A percentile compares a stretch with the other conserved stretches of the same genome.
Evolutionary conservation across 768 basidiomycete species (phyloP).

Genomic region (Tricholoma matsutake): DNA sequence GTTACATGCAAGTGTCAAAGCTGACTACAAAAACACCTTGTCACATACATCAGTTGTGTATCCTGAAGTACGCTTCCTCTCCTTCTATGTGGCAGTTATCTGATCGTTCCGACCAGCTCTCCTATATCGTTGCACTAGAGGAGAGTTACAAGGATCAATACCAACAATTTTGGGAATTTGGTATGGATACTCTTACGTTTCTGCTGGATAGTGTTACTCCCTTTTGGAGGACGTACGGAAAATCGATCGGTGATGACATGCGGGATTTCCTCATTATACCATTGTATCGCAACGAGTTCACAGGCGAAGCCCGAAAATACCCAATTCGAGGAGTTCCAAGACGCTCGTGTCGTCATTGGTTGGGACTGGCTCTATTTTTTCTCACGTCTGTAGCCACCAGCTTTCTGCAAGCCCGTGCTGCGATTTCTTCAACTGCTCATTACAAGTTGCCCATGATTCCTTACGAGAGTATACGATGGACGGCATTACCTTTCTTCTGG

Average conservation of each 20-base stretch:
- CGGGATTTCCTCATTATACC: slow-evolving; percentile 81
- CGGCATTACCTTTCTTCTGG: slow-evolving; percentile 61
- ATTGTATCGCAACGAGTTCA: slow-evolving; percentile 81
- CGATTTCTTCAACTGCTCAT: slow-evolving; percentile 49
- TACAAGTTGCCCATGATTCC: slow-evolving; percentile 57
- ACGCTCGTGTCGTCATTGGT: slow-evolving; percentile 69
- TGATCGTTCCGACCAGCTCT: slow-evolving; percentile 44
- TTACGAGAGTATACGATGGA: slow-evolving; percentile 61
- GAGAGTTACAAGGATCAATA: slow-evolving; percentile 80
- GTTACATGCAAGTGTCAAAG: slow-evolving; percentile 55
- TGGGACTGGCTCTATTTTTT: slow-evolving; percentile 54
- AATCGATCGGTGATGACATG: slow-evolving; percentile 76
- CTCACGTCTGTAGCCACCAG: slow-evolving; percentile 44
- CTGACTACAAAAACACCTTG: slow-evolving; percentile 60
- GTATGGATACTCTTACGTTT: slow-evolving; percentile 73
- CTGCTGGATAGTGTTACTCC: slow-evolving; percentile 75
- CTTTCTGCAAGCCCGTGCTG: slow-evolving; percentile 56
- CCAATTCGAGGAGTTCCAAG: slow-evolving; percentile 53
- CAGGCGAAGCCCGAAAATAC: slow-evolving; percentile 71
- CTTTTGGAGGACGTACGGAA: slow-evolving; percentile 80
- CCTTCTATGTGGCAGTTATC: neutral
- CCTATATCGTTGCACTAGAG: slow-evolving; percentile 65
- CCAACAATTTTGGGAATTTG: slow-evolving; percentile 79
- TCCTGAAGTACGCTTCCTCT: slow-evolving; percentile 55
- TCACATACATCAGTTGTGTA: slow-evolving; percentile 73